Evolutionary conservation across 2,329 filamentous ascomycete species (phyloP).

Genomic region (Cercospora canescens): DNA sequence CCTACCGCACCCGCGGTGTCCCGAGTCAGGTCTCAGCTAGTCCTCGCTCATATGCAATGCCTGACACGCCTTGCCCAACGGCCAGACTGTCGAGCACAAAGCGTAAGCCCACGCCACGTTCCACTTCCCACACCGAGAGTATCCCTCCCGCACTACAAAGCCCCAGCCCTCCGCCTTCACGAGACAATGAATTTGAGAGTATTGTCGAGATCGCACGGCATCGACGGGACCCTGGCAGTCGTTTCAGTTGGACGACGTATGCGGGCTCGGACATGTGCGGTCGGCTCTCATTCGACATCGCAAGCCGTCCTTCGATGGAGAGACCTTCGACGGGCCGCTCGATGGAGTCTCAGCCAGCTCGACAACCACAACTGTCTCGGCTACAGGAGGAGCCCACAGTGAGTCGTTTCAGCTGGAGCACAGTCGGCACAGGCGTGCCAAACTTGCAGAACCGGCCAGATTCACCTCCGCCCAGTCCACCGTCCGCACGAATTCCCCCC

Average conservation of each 20-base stretch:
- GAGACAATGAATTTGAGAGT: slow-evolving; percentile 13
- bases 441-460: slow-evolving; percentile 37
- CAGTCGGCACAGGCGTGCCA: slow-evolving; percentile 40
- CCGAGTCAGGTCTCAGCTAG: slow-evolving; percentile 14
- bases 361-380: slow-evolving; percentile 9
- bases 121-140: slow-evolving; percentile 23
- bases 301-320: slow-evolving; percentile 22
- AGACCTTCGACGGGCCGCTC: slow-evolving; percentile 12
- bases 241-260: slow-evolving; percentile 38
- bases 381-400: background rate
- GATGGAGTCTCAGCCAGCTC: background rate
- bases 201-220: slow-evolving; percentile 9
- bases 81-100: slow-evolving; percentile 22
- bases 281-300: slow-evolving; percentile 17
- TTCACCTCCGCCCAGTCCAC: slow-evolving; percentile 43
- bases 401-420: slow-evolving; percentile 47
- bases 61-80: slow-evolving; percentile 13
- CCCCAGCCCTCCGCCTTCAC: slow-evolving; percentile 18
- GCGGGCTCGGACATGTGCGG: slow-evolving; percentile 25
- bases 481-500: slow-evolving; percentile 40
- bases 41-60: background rate
- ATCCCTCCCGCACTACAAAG: slow-evolving; percentile 21
- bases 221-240: slow-evolving; percentile 26
- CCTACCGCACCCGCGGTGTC: background rate
- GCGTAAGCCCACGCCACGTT: slow-evolving; percentile 31